phyloP scores from a whole-genome alignment of 2,329 filamentous ascomycete genomes.

The Curvularia sp. region DNA sequence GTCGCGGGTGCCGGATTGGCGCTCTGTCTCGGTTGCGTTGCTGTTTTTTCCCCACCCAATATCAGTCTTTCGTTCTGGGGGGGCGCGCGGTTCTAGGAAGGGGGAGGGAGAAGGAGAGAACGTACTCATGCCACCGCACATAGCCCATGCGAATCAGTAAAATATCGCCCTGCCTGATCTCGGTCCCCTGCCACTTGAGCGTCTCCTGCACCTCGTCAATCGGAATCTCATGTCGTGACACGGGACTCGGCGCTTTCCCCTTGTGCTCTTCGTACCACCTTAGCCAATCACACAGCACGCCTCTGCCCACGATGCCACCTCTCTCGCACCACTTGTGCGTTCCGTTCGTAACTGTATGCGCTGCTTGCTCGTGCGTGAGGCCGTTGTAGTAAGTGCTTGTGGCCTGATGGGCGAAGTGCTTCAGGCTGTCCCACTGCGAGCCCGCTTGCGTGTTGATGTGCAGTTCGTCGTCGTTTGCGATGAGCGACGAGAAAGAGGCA shows the following conservation, averaged over 20 bases:
- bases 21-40: conserved; percentile 34
- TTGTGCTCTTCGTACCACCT: conserved; percentile 41
- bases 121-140: conserved; percentile 50
- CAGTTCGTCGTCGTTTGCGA: conserved; percentile 42
- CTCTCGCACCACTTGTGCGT: conserved; percentile 49
- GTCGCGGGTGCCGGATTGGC: conserved; percentile 43
- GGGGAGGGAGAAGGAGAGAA: neutral
- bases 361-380: conserved; percentile 39
- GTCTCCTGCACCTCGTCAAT: conserved; percentile 40
- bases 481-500: conserved; percentile 38
- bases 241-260: conserved; percentile 36
- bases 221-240: conserved; percentile 41
- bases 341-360: conserved; percentile 35
- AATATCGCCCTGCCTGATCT: conserved; percentile 43
- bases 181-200: conserved; percentile 42
- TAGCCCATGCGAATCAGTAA: conserved; percentile 55
- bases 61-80: too few relatives aligned
- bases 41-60: conserved; percentile 11
- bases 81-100: too few relatives aligned
- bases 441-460: conserved; percentile 46
- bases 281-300: conserved; percentile 45
- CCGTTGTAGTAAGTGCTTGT: conserved; percentile 42
- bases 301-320: conserved; percentile 46
- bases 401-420: conserved; percentile 46
- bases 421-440: conserved; percentile 48